Conservation (phyloP, 2,329 filamentous ascomycete species). For the Aspergillus oerlinghausenensis region DNA sequence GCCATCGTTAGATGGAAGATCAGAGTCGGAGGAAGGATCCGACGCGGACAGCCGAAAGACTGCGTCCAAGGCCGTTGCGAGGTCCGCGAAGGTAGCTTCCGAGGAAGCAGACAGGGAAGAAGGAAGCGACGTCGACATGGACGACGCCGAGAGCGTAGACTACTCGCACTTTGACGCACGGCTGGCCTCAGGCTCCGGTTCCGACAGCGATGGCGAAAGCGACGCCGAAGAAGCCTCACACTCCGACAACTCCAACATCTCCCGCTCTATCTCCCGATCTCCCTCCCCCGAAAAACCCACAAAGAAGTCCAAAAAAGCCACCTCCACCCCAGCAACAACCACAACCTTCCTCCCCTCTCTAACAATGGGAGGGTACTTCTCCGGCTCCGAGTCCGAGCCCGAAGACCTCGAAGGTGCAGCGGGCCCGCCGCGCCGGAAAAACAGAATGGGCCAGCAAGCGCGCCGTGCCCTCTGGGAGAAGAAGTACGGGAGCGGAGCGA, state of each 20-base stretch:
- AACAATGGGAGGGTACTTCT: constrained; percentile 58
- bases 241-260: constrained; percentile 14
- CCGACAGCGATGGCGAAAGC: constrained; percentile 10
- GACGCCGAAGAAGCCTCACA: constrained; percentile 1
- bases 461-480: constrained; percentile 59
- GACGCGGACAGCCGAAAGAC: not conserved
- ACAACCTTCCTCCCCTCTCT: constrained; percentile 60
- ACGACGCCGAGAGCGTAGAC: constrained; percentile 24
- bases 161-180: constrained; percentile 30
- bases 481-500: constrained; percentile 56
- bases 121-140: constrained; percentile 11
- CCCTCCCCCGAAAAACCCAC: constrained; percentile 28
- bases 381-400: constrained; percentile 55
- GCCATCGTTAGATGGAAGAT: not conserved
- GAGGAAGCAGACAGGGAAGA: not conserved
- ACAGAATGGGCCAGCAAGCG: constrained; percentile 59
- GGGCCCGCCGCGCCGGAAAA: constrained; percentile 48
- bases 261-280: constrained; percentile 27
- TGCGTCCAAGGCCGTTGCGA: not conserved
- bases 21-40: not conserved
- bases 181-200: constrained; percentile 27
- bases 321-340: constrained; percentile 18
- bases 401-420: constrained; percentile 42
- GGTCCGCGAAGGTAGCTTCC: not conserved
- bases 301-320: constrained; percentile 23